Base-by-base conservation (phyloP, 495 filamentous ascomycete species). In the Penicillium roqueforti region DNA sequence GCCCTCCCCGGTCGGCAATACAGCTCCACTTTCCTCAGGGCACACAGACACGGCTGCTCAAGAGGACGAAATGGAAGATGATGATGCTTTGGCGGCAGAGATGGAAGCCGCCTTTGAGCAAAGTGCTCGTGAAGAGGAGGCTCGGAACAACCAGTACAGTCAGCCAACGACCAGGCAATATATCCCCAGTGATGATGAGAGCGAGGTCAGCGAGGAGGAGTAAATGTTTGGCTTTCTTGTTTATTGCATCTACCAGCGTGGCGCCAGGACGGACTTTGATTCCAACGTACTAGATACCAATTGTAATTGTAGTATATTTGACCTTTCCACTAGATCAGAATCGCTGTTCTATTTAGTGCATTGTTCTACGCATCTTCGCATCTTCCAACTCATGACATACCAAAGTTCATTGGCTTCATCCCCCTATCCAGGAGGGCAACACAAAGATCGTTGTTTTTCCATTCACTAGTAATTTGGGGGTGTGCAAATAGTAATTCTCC, bases 71-170 rank as follows among this genome's bases (percentile, higher is more conserved):
- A 57, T 68, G 31, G 72, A 71, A 19, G 71, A 76, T 34, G 72
- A 77, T 44, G 75, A 76, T 58, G 60, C 66, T 5, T 57, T 78
- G 36, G 72, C 71, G 6, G 70, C 70, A 29, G 74, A 78, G 51
- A 75, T 78, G 74, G 75, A 78, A 51, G 75, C 75, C 1, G 75
- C 74, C 2, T 76, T 78, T 57, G 75, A 75, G 56, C 67, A 72
- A 53, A 70, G 66, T 54, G 72, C 69, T 0, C 63, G 65, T 6
- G 70, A 73, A 52, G 68, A 75, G 47, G 66, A 73, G 47, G 68
- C 72, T 7, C 62, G 64, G 16, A 69, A 54, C 18, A 68, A 69
- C 20, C 66, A 69, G 18, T 69, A 70, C 22, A 51, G 38, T 16
- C 68, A 74, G 40, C 53, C 58, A n/a, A 34, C 59, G 2, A 31